A percentile compares a stretch with the other conserved stretches of the same genome.
These are phyloP conservation scores for Ilyonectria mors-panacis DNA, from an alignment of 2,329 filamentous ascomycete genomes.

Conservation along the genomic window DNA sequence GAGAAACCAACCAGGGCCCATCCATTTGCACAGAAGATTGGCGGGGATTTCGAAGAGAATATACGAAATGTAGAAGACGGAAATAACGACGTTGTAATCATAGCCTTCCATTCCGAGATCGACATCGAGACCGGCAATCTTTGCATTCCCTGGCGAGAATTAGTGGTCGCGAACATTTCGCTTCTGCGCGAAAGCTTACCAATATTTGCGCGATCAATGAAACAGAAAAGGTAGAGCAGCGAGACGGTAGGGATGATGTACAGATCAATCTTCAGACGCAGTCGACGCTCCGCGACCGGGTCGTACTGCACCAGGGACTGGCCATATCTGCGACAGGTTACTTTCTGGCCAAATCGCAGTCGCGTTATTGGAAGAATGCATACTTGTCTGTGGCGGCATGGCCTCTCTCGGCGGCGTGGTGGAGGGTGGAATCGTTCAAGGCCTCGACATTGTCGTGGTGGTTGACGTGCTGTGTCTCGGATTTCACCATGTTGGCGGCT, in stretches of 20 bases:
- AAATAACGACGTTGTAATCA: constrained; percentile 1
- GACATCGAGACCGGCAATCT: constrained; percentile 35
- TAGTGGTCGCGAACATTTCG: not conserved
- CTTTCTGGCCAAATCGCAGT: not conserved
- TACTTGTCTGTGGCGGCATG: constrained; percentile 24
- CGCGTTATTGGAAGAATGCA: not conserved
- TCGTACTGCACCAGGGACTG: constrained; percentile 22
- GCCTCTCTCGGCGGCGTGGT: constrained; percentile 15
- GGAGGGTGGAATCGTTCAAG: constrained; percentile 12
- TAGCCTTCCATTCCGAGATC: constrained; percentile 36
- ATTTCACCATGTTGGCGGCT: constrained; percentile 15
- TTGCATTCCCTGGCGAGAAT: constrained; percentile 33
- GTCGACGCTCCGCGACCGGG: constrained; percentile 61
- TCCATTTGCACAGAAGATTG: constrained; percentile 73
- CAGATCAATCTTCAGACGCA: constrained; percentile 75
- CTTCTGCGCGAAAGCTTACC: constrained; percentile 56
- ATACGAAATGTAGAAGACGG: constrained; percentile 4
- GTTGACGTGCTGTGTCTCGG: not conserved
- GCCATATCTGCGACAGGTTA: constrained; percentile 22
- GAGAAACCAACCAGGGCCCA: constrained; percentile 76
- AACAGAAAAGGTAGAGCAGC: constrained; percentile 68
- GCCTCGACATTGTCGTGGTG: constrained; percentile 25
- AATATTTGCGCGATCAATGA: constrained; percentile 78
- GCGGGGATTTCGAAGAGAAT: constrained; percentile 71
- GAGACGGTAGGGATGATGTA: constrained; percentile 75